A percentile compares a stretch with the other conserved stretches of the same genome.
Evolutionary conservation across 2,329 filamentous ascomycete genomes (phyloP).

Genomic region (Aspergillus glaucus): DNA sequence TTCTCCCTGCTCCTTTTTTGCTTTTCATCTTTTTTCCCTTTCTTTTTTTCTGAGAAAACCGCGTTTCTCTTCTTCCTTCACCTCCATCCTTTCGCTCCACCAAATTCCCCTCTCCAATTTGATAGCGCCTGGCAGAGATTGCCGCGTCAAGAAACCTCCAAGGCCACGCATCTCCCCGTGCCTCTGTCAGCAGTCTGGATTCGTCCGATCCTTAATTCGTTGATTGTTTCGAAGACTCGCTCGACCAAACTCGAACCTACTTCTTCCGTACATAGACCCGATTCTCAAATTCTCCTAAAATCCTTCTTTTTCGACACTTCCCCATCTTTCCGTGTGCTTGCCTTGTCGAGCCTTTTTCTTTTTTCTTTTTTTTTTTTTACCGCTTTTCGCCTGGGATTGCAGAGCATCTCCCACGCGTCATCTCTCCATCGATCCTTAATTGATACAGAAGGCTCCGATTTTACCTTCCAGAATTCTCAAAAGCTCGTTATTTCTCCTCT

Average conservation of each 20-base stretch:
- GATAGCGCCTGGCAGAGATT: neutral
- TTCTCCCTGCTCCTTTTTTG: constrained; percentile 6
- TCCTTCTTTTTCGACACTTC: constrained; percentile 5
- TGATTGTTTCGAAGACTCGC: neutral
- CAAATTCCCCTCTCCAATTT: neutral
- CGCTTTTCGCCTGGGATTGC: constrained; percentile 22
- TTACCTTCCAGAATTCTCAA: constrained; percentile 4
- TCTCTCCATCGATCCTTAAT: constrained; percentile 6
- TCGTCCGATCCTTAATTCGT: constrained; percentile 1
- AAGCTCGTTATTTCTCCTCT: constrained; percentile 14
- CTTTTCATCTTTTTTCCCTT: constrained; percentile 7
- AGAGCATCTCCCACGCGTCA: constrained; percentile 28
- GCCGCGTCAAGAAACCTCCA: constrained; percentile 11
- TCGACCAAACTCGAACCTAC: neutral
- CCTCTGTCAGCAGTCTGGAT: constrained; percentile 2
- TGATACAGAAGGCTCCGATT: neutral
- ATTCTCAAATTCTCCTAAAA: neutral
- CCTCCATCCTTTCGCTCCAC: neutral
- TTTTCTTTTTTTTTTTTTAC: constrained; percentile 6
- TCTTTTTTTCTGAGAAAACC: constrained; percentile 16
- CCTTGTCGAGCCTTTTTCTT: constrained; percentile 11
- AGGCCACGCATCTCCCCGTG: constrained; percentile 18
- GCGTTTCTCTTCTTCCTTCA: constrained; percentile 21
- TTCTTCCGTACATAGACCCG: neutral
- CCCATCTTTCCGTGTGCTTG: constrained; percentile 13